Evolutionary conservation across 169 alveolate genomes (phyloP), one percentile per base, ranked within the genome.

Genomic region (Plasmodium blacklocki): DNA sequence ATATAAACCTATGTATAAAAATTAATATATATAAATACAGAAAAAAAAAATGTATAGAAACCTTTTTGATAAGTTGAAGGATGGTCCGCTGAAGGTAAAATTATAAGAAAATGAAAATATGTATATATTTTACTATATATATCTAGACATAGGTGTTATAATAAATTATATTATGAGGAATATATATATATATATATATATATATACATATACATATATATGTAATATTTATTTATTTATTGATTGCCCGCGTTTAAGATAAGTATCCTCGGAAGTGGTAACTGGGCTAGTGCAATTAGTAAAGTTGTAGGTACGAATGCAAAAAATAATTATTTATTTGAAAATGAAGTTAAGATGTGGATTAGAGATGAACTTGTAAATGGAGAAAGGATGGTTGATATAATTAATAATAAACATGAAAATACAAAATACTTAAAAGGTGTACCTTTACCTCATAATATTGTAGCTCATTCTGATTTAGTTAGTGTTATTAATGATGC

Each of bases 371-470:
- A 96, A 80, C 66, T 68, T 73, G 88, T 94, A 39, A 93, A 96
- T 19, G 97, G 97, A 11, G 94, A 93, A 85, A 93, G 88, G 43
- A 86, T 97, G 54, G 93, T 95, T 12, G 97, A 96, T 58, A 93
- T 96, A 88, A 96, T 97, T 54, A 97, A 97, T 93, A 93, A 92
- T 32, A 93, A 89, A 68, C 98, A 96, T 71, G 98, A 96, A 72
- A 97, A 97, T 89, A 85, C 67, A 39, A 96, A 96, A 93, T 97
- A 97, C 80, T 95, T 97, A 32, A 97, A 98, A 5, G 97, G 97
- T 4, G 88, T 94, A 50, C 66, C 94, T 58, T 94, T 97, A 50
- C 98, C 98, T 15, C 88, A 86, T 32, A 97, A 97, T 92, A 60
- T 97, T 11, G 93, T 94, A 11, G 98, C 98, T 6, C 94, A 94